These are phyloP conservation scores for Ophiocordyceps camponoti-floridani DNA, from an alignment of 2,329 filamentous ascomycete genomes.

Conservation along the genomic window DNA sequence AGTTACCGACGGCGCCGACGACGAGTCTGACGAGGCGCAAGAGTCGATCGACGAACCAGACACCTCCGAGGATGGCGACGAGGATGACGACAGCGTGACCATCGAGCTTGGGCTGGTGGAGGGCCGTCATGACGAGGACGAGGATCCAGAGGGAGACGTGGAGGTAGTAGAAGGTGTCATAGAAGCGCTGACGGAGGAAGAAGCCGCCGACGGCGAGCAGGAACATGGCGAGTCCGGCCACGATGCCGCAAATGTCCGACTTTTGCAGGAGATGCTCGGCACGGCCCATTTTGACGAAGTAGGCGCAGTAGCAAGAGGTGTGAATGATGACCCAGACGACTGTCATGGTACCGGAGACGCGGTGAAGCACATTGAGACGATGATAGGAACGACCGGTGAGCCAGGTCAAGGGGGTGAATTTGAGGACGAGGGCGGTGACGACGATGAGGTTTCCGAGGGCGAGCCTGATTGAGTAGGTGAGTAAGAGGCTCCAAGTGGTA, in stretches of 20 bases:
- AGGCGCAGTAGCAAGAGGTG: conserved; percentile 20
- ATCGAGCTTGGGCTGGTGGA: conserved; percentile 31
- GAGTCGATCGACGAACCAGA: conserved; percentile 34
- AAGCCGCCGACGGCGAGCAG: conserved; percentile 23
- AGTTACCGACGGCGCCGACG: conserved; percentile 29
- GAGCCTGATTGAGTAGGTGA: conserved; percentile 13
- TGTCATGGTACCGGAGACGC: conserved; percentile 30
- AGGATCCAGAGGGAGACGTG: conserved; percentile 31
- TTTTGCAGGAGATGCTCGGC: conserved; percentile 14
- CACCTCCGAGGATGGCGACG: conserved; percentile 17
- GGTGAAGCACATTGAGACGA: conserved; percentile 38
- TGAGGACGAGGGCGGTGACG: conserved; percentile 34
- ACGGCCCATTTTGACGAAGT: conserved; percentile 16
- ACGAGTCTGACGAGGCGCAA: conserved; percentile 25
- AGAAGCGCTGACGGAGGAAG: conserved; percentile 26
- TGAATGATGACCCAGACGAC: conserved; percentile 28
- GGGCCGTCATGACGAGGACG: conserved; percentile 25
- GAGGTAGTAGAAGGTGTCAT: conserved; percentile 36
- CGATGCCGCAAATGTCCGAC: conserved; percentile 27
- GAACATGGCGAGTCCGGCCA: conserved; percentile 27
- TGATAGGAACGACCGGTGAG: conserved; percentile 39
- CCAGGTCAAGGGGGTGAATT: conserved; percentile 38
- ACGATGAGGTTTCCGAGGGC: conserved; percentile 27
- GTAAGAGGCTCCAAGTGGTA: background rate
- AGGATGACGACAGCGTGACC: conserved; percentile 24